Base-by-base conservation (phyloP, 192 early-diverging fungal species). In the Globomyces pollinis-pini region DNA sequence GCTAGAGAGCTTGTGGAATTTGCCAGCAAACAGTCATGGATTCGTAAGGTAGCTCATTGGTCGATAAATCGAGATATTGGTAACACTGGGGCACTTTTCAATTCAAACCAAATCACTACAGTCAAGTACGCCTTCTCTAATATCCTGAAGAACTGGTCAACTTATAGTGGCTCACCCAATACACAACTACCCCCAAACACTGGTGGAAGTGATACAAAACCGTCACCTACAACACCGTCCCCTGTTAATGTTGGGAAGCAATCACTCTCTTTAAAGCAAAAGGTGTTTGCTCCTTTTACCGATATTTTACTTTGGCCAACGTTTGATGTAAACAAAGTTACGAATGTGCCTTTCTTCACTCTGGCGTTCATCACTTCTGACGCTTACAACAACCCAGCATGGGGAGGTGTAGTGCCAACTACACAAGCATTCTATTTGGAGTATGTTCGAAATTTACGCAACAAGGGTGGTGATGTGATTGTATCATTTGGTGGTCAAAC, bases 401-500 rank as follows among this genome's bases (percentile, higher is more conserved):
- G 28, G 50, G 28, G 30, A 32, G 50, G 50, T 16, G 24, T 33
- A 16, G 28, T 33, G 6, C 30, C 16, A 7, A 21, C 33, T 1
- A 33, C 30, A 30, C 30, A 30, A 33, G 15, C 18, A 3, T 51
- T 33, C 16, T 33, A 33, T n/a, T 13, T 45, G 34, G 59, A 63
- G 30, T 39, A 61, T 21, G 50, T 72, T 41, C 28, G 33, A 20
- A 53, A 30, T 20, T 20, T 72, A n/a, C 28, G 70, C 9, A 41
- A 66, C 4, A 31, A n/a, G 0, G 71, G 71, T 29, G 76, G 76
- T 11, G 76, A 78, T 62, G 62, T 74, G 4, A 69, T 65, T 51
- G 50, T 78, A 26, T 67, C 64, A 1, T 78, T 78, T 55, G 76
- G 76, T 0, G 76, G 76, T 34, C 68, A 61, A 3, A 57, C 45